A percentile compares a stretch with the other conserved stretches of the same genome.
Evolutionary conservation across 805 yeast genomes (phyloP).

Genomic region (Candida adriatica): DNA sequence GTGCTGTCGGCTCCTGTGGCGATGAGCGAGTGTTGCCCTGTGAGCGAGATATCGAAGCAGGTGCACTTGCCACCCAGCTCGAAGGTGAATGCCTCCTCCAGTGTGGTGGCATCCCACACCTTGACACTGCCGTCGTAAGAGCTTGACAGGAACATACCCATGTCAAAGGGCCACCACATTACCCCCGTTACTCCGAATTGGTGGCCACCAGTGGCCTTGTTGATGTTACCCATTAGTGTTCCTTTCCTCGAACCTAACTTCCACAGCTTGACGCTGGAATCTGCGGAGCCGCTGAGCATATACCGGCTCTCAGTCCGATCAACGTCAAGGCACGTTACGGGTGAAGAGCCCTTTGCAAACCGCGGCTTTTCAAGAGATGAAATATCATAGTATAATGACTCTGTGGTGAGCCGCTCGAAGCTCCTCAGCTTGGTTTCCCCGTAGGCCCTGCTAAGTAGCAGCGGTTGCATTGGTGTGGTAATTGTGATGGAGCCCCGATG

Average conservation of each 20-base stretch:
- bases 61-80: conserved; percentile 57
- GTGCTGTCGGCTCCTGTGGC: conserved; percentile 70
- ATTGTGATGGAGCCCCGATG: no score
- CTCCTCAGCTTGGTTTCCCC: conserved; percentile 2
- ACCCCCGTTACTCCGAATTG: conserved; percentile 65
- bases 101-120: conserved; percentile 70
- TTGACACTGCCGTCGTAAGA: conserved; percentile 75
- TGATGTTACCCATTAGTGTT: conserved; percentile 12
- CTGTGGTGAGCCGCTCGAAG: conserved; percentile 18
- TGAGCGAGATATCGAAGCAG: conserved; percentile 53
- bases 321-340: conserved; percentile 55
- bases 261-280: conserved; percentile 64
- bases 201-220: conserved; percentile 40
- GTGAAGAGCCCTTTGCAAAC: conserved; percentile 12
- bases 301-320: conserved; percentile 41
- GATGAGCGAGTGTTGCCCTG: conserved; percentile 43
- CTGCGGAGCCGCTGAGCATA: conserved; percentile 68
- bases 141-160: conserved; percentile 77
- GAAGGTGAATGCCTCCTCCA: conserved; percentile 63
- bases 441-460: conserved; percentile 4
- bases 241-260: conserved; percentile 29
- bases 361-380: conserved; percentile 15
- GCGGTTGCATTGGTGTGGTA: conserved; percentile 6
- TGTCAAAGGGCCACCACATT: conserved; percentile 86
- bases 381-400: conserved; percentile 20